Base-by-base conservation (phyloP, 2,329 filamentous ascomycete genomes). In the Fusarium equiseti region DNA sequence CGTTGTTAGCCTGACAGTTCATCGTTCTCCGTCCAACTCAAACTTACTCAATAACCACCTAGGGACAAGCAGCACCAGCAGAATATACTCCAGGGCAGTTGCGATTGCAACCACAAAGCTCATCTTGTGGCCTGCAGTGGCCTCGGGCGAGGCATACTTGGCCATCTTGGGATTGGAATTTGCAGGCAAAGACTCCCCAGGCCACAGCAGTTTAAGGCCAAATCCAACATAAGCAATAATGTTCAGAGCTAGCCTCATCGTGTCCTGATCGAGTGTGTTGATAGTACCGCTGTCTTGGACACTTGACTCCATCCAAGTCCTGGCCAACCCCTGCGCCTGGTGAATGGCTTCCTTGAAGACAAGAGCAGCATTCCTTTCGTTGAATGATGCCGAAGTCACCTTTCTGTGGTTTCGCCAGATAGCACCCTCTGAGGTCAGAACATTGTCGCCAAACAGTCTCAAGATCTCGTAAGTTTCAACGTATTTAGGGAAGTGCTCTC, bases 401-500 rank as follows among this genome's bases (percentile, higher is more conserved):
- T 92, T 93, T 66, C 92, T 87, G 77, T 95, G 92, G 79, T 88
- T 85, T 32, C 89, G 89, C 92, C 92, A 95, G 29, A 86, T 80
- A 2, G 83, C 77, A 2, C 92, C 92, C 78, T 95, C 92, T 4
- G 90, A 89, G 1, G 88, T 89, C 24, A 95, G 80, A 3, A 95
- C 86, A 76, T 93, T 95, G 59, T 88, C 85, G 38, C 92, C 92
- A 76, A 91, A 95, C 58, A 78, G 74, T 16, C 75, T 69, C 54
- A 83, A 68, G 45, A 81, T 77, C 59, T 69, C 75, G 71, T 83
- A 83, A 22, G 73, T 74, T 29, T 79, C 77, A 10, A 76, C 67
- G 68, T 76, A 78, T 69, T 83, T 82, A 46, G 90, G 90, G 75
- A 95, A 95, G 65, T 90, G 87, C 50, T 92, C 91, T 45, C 91